These are phyloP conservation scores for Trametes meyenii DNA, from an alignment of 768 basidiomycete genomes.

Conservation along the genomic window DNA sequence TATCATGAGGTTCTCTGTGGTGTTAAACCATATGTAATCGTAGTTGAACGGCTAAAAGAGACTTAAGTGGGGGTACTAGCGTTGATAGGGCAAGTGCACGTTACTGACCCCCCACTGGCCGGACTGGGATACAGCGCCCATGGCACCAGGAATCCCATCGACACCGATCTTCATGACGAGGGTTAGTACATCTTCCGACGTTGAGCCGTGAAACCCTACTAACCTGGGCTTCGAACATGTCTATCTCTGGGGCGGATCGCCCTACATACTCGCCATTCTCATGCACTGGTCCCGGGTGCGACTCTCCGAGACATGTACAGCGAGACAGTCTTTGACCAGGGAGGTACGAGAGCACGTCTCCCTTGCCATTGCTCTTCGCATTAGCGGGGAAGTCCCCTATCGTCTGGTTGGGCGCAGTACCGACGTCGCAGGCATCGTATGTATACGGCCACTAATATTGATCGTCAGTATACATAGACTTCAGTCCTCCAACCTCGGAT, in stretches of 20 bases:
- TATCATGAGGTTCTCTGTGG: slow-evolving; percentile 58
- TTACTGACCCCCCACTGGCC: slow-evolving; percentile 74
- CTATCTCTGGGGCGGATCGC: slow-evolving; percentile 86
- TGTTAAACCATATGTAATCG: slow-evolving; percentile 70
- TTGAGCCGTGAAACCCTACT: slow-evolving; percentile 49
- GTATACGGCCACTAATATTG: slow-evolving; percentile 72
- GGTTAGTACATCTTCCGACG: neutral
- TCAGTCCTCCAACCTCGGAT: too few relatives aligned
- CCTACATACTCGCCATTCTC: slow-evolving; percentile 78
- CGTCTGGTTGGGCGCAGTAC: slow-evolving; percentile 64
- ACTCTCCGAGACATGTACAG: slow-evolving; percentile 82
- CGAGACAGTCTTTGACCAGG: slow-evolving; percentile 83
- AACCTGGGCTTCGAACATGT: slow-evolving; percentile 84
- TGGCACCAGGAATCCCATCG: slow-evolving; percentile 59
- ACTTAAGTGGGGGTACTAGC: too few relatives aligned
- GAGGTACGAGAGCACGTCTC: slow-evolving; percentile 63
- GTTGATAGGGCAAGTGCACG: neutral
- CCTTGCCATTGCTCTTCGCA: slow-evolving; percentile 48
- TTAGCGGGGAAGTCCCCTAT: slow-evolving; percentile 66
- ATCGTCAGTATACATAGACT: neutral
- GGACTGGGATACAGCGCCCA: slow-evolving; percentile 78
- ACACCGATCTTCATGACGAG: slow-evolving; percentile 45
- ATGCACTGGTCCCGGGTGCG: slow-evolving; percentile 81
- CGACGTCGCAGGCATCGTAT: slow-evolving; percentile 79
- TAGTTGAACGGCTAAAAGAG: slow-evolving; percentile 70